Conservation (phyloP, 495 filamentous ascomycete species). For the Aspergillus affinis region DNA sequence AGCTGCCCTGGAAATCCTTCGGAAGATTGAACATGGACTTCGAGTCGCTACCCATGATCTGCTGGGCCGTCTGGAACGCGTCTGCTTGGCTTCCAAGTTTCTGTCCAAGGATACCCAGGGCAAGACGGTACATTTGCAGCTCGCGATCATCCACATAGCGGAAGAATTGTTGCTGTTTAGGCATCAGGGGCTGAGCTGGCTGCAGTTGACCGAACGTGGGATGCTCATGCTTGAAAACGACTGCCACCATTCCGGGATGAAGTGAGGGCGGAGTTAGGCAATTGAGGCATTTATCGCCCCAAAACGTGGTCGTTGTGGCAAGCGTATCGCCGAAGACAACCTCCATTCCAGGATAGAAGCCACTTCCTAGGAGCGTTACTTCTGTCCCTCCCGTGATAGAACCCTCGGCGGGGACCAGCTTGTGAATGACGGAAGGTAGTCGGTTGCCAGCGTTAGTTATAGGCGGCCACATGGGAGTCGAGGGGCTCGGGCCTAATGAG, state of each 20-base stretch:
- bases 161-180: constrained; percentile 63
- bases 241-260: constrained; percentile 66
- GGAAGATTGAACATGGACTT: constrained; percentile 45
- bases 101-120: constrained; percentile 47
- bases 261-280: constrained; percentile 77
- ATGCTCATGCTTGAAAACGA: constrained; percentile 67
- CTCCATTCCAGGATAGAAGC: constrained; percentile 76
- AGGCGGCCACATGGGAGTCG: constrained; percentile 42
- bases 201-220: constrained; percentile 49
- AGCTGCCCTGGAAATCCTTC: constrained; percentile 45
- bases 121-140: constrained; percentile 58
- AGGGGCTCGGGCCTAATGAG: constrained; percentile 31
- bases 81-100: constrained; percentile 50
- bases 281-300: constrained; percentile 79
- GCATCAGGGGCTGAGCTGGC: constrained; percentile 44
- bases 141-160: constrained; percentile 79
- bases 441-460: constrained; percentile 40
- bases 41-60: constrained; percentile 50
- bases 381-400: constrained; percentile 80
- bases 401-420: constrained; percentile 79
- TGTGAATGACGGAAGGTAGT: constrained; percentile 63
- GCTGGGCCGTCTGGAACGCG: constrained; percentile 50
- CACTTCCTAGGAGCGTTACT: constrained; percentile 76
- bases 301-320: constrained; percentile 79
- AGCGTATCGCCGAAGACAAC: constrained; percentile 81